Conservation (phyloP, 768 basidiomycete species). For the Boletellus ananas region DNA sequence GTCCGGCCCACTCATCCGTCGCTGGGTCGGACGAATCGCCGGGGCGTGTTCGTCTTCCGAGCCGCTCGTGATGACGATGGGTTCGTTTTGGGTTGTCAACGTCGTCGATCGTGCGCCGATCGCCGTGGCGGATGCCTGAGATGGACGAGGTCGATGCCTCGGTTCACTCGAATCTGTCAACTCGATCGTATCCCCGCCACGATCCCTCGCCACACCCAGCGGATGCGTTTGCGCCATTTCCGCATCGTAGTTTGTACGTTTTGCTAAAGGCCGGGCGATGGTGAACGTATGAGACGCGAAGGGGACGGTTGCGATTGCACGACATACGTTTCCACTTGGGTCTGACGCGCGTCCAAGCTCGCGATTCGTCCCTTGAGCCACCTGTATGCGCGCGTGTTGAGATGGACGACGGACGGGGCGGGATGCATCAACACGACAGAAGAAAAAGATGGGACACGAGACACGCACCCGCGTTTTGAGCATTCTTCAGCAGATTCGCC, state of each 20-base stretch:
- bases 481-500: constrained; percentile 9
- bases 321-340: constrained; percentile 16
- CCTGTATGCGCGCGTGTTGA: neutral
- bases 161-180: constrained; percentile 24
- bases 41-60: constrained; percentile 12
- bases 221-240: constrained; percentile 10
- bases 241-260: constrained; percentile 8
- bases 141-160: neutral
- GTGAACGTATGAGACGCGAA: neutral
- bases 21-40: neutral
- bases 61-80: constrained; percentile 25
- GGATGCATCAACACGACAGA: neutral
- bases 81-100: constrained; percentile 2
- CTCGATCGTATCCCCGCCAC: constrained; percentile 11
- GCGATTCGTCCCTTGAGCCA: neutral
- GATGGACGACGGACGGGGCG: neutral
- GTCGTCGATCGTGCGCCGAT: neutral
- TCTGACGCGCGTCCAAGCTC: constrained; percentile 13
- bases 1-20: neutral
- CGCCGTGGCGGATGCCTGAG: neutral
- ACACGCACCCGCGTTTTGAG: constrained; percentile 22
- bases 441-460: neutral
- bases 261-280: constrained; percentile 3
- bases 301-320: neutral
- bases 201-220: constrained; percentile 9